Conservation (phyloP, 129 eudicot genomes). For the Gnaphalium uliginosum region DNA sequence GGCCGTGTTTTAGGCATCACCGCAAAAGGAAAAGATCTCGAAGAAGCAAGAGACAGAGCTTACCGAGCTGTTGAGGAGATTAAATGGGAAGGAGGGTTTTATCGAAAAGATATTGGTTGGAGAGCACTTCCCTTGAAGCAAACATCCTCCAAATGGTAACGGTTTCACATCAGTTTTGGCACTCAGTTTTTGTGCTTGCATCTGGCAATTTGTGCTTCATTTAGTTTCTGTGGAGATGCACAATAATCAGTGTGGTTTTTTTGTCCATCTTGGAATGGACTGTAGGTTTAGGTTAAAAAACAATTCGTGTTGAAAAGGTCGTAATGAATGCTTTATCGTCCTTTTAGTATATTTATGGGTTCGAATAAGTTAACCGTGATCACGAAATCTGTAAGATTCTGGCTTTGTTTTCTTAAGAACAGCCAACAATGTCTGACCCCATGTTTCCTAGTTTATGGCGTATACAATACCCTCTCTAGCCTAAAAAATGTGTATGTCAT, state of each 20-base stretch:
- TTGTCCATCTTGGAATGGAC: neutral
- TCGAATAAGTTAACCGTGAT: neutral
- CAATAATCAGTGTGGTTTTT: neutral
- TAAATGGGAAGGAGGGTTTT: conserved; percentile 81
- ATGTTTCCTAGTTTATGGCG: neutral
- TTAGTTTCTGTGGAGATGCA: neutral
- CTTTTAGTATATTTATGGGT: neutral
- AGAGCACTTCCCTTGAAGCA: conserved; percentile 63
- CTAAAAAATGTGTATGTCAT: too few species aligned
- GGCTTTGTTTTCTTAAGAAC: neutral
- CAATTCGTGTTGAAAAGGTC: neutral
- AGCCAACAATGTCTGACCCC: neutral
- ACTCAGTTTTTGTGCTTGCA: neutral
- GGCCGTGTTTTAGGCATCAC: conserved; percentile 94
- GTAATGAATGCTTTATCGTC: neutral
- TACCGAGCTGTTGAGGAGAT: conserved; percentile 76
- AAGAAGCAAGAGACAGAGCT: conserved; percentile 76
- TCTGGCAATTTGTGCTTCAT: neutral
- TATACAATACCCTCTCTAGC: too few species aligned
- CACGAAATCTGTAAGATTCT: neutral
- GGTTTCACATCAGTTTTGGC: neutral
- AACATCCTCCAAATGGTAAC: conserved; percentile 28
- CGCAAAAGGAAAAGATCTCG: conserved; percentile 77
- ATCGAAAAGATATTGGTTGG: conserved; percentile 85
- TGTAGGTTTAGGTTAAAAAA: neutral